A percentile compares a stretch with the other conserved stretches of the same genome.
Conservation (phyloP, 805 yeast genomes). For the Kregervanrija fluxuum region DNA sequence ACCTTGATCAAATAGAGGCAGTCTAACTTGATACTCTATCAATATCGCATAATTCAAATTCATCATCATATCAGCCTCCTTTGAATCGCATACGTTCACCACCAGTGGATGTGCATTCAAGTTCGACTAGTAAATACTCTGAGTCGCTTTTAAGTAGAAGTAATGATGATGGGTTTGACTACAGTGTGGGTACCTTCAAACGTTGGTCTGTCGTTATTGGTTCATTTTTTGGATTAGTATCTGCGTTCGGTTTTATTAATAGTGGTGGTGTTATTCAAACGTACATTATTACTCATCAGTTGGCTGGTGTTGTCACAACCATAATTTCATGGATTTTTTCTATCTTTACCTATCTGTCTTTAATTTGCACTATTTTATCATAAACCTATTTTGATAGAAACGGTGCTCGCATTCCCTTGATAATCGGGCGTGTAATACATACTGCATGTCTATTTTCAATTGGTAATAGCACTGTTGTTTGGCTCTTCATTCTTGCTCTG, state of each 20-base stretch:
- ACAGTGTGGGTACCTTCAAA: slow-evolving; percentile 34
- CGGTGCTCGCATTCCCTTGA: slow-evolving; percentile 42
- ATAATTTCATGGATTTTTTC: slow-evolving; percentile 63
- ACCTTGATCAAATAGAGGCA: no score
- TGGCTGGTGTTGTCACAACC: slow-evolving; percentile 36
- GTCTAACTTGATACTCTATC: no score
- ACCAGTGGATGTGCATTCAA: no score
- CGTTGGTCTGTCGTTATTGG: slow-evolving; percentile 36
- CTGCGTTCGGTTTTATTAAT: slow-evolving; percentile 47
- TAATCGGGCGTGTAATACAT: slow-evolving; percentile 28
- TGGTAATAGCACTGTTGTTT: slow-evolving; percentile 43
- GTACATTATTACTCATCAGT: slow-evolving; percentile 51
- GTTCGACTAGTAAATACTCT: no score
- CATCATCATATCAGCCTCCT: no score
- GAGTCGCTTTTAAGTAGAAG: no score
- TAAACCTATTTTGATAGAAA: slow-evolving; percentile 53
- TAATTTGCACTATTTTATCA: slow-evolving; percentile 27
- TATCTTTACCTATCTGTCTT: slow-evolving; percentile 40
- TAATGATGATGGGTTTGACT: slow-evolving; percentile 3
- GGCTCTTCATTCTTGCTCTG: slow-evolving; percentile 57
- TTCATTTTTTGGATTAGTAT: slow-evolving; percentile 33
- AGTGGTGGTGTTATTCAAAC: slow-evolving; percentile 57
- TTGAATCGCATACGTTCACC: no score
- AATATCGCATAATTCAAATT: no score
- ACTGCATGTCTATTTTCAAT: slow-evolving; percentile 42